Evolutionary conservation across 768 basidiomycete species (phyloP), one percentile per base, ranked within the genome.

Genomic region (Floccularia luteovirens): DNA sequence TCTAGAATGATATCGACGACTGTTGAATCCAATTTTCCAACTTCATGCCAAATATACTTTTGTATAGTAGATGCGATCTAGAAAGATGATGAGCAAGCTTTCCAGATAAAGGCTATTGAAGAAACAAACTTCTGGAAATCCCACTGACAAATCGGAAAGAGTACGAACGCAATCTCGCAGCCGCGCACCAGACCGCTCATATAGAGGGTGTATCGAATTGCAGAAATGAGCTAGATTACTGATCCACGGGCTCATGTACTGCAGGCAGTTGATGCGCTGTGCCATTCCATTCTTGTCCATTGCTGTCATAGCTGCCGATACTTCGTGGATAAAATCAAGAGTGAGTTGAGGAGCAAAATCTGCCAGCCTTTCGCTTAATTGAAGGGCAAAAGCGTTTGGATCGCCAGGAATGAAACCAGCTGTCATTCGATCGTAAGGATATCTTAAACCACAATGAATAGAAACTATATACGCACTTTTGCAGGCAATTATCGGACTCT

Each of bases 181-280:
- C 47, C 81, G 73, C 8, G 84, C 78, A 6, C 79, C 82, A 1
- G 83, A 81, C 21, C 77, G 74, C 39, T 87, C 83, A 43, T 75
- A 86, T 23, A 83, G 62, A n/a, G 71, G 52, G 47, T 72, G 72
- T 2, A 79, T 74, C 1, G 89, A 80, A 48, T 82, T 82, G 20
- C 75, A 72, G 46, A 87, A 92, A 11, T 66, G 58, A 2, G 74
- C 67, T 1, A 96, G 66, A 51, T 93, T 92, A 55, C 74, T 79
- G 30, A 94, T 74, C 92, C 91, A 96, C 2, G 92, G 90, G 28
- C 74, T 77, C 69, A 94, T 71, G 52, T 90, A 92, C 43, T 84
- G 78, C 16, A 93, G 56, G 51, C 82, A 90, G 44, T 72, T 75
- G 28, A 87, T 77, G 27, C 81, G 79, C 35, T 84, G 81, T 1